Conservation (phyloP, 495 filamentous ascomycete species). For the Penicillium desertorum region DNA sequence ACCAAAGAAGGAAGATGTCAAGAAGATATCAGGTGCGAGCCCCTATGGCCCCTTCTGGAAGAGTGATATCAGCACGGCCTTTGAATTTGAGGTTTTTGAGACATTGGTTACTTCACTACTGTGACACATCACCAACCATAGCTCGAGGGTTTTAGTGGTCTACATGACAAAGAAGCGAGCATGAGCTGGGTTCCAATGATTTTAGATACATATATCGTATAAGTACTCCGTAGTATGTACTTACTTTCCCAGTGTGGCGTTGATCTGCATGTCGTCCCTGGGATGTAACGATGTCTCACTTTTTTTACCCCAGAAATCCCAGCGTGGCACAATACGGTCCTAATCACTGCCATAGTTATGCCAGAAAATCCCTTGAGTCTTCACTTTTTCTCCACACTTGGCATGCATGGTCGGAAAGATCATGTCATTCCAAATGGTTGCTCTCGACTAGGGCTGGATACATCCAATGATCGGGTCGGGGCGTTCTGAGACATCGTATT, state of each 20-base stretch:
- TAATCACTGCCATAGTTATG: background rate
- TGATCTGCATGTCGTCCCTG: slow-evolving; percentile 14
- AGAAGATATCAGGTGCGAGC: background rate
- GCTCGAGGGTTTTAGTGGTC: background rate
- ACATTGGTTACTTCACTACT: background rate
- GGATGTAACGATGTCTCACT: slow-evolving; percentile 37
- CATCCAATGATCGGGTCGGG: slow-evolving; percentile 3
- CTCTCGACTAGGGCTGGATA: background rate
- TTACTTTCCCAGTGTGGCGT: background rate
- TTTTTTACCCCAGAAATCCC: slow-evolving; percentile 15
- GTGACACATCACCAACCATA: slow-evolving; percentile 9
- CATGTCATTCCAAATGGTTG: background rate
- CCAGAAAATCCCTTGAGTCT: background rate
- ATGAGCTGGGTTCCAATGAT: background rate
- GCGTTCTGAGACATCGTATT: slow-evolving; percentile 19
- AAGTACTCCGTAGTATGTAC: background rate
- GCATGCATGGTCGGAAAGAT: slow-evolving; percentile 3
- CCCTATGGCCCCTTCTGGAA: background rate
- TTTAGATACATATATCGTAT: background rate
- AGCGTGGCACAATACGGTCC: background rate
- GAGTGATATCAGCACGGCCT: background rate
- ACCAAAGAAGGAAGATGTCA: background rate
- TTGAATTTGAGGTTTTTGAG: background rate
- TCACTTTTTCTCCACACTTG: slow-evolving; percentile 8
- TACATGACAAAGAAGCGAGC: background rate